A percentile compares a stretch with the other conserved stretches of the same genome.
Evolutionary conservation across 306 rosid genomes (phyloP).

Genomic region (Morella rubra): DNA sequence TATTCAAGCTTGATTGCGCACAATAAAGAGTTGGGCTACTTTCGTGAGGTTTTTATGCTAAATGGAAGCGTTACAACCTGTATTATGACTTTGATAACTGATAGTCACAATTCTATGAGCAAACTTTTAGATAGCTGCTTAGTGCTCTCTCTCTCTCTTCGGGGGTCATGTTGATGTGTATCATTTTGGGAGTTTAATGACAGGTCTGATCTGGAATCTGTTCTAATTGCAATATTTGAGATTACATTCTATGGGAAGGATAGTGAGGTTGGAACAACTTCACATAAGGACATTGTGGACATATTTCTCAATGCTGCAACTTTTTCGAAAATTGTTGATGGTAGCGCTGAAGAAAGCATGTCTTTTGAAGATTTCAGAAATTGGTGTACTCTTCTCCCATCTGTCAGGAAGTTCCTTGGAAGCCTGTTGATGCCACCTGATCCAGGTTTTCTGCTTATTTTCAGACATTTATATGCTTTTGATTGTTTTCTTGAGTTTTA

Average conservation of each 20-base stretch:
- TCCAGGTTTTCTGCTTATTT: constrained; percentile 46
- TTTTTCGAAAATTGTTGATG: constrained; percentile 49
- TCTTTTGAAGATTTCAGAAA: constrained; percentile 77
- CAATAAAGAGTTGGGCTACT: not conserved
- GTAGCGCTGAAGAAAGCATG: constrained; percentile 43
- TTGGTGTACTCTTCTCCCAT: constrained; percentile 75
- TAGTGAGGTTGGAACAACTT: constrained; percentile 47
- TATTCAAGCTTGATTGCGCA: not conserved
- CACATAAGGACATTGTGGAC: constrained; percentile 46
- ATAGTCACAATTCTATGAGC: not conserved
- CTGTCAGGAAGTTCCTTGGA: constrained; percentile 80
- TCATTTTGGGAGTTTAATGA: constrained; percentile 34
- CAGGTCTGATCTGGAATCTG: constrained; percentile 86
- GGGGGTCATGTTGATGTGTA: constrained; percentile 28
- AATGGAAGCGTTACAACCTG: no score
- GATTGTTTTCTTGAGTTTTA: not conserved
- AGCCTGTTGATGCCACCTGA: constrained; percentile 69
- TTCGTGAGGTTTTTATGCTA: not conserved
- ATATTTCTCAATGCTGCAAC: constrained; percentile 65
- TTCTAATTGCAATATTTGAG: constrained; percentile 50
- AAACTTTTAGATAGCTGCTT: not conserved
- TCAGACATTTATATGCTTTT: constrained; percentile 17
- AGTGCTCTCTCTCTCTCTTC: not conserved
- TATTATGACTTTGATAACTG: not conserved
- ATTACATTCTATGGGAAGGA: constrained; percentile 40